Base-by-base conservation (phyloP, 2,329 filamentous ascomycete species). In the Coleophoma cylindrospora region DNA sequence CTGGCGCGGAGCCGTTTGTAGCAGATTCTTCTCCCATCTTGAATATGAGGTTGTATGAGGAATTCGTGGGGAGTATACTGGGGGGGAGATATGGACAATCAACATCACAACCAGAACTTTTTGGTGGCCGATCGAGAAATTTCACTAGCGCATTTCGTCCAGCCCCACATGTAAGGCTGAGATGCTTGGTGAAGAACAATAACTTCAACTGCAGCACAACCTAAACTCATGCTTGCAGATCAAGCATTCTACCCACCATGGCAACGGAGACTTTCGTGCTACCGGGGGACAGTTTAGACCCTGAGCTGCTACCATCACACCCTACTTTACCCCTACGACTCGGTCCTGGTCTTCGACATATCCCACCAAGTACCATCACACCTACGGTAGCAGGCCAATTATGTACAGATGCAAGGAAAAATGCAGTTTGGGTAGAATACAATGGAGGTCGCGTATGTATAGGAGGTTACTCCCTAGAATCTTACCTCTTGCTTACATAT, bases 281-380 rank as follows among this genome's bases (percentile, higher is more conserved):
- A 7, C 94, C 94, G 0, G 91, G 94, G 57, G 91, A 96, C 60
- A 64, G 72, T 33, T 77, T 96, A 43, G 81, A 89, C 51, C 67
- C 79, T 1, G 74, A 79, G 22, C 70, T 79, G 34, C 76, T 95
- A 36, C 89, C 89, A 2, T 80, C 80, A 32, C 77, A 86, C 54
- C 76, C 78, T 44, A 89, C 84, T 59, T 74, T 81, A 54, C 81
- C 89, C 37, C 75, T 96, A 55, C 89, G 88, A 50, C 78, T 96
- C 22, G 91, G 91, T 27, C 88, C 90, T 14, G 91, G 91, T 49
- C 77, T 96, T 50, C 86, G 87, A 54, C 84, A 95, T 67, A 83
- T 90, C 52, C 88, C 89, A 40, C 86, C 88, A n/a, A 80, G 79
- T 58, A 83, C 82, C 37, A 83, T 94, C 60, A 76, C 84, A 55